phyloP scores from a whole-genome alignment of 169 alveolate species.

The Plasmodium fragile region DNA sequence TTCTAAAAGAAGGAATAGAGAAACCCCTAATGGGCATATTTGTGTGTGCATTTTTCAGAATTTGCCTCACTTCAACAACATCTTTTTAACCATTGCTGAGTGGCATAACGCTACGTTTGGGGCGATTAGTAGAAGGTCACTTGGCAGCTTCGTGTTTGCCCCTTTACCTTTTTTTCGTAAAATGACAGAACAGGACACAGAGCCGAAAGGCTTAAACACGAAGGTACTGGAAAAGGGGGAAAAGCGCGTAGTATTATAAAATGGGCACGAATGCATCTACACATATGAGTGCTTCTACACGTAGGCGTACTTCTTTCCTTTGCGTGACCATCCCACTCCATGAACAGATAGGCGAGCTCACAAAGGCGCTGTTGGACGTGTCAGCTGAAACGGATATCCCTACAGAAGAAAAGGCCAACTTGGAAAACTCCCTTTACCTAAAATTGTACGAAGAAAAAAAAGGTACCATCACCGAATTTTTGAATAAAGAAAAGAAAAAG shows the following conservation, averaged over 20 bases:
- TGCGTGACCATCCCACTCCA: background rate
- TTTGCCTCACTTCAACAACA: background rate
- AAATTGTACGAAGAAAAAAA: slow-evolving; percentile 42
- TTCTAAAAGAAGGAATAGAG: background rate
- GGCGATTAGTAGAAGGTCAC: background rate
- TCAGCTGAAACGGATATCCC: background rate
- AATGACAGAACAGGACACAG: slow-evolving; percentile 15
- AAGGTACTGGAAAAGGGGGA: slow-evolving; percentile 6
- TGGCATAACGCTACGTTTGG: background rate
- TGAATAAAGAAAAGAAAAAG: slow-evolving; percentile 34
- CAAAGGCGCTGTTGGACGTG: background rate
- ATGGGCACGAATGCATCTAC: background rate
- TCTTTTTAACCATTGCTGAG: background rate
- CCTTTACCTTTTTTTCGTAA: background rate
- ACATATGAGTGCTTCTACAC: background rate
- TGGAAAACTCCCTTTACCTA: background rate
- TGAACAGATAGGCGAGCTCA: slow-evolving; percentile 39
- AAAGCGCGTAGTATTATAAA: background rate
- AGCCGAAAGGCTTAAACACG: slow-evolving; percentile 10
- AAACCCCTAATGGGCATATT: background rate
- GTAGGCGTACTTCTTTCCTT: background rate
- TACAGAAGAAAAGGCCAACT: slow-evolving; percentile 2
- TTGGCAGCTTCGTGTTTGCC: background rate
- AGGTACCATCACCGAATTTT: slow-evolving; percentile 2
- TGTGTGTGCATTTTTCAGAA: background rate